phyloP scores from a whole-genome alignment of 306 rosid genomes.

The Gillenia trifoliata region DNA sequence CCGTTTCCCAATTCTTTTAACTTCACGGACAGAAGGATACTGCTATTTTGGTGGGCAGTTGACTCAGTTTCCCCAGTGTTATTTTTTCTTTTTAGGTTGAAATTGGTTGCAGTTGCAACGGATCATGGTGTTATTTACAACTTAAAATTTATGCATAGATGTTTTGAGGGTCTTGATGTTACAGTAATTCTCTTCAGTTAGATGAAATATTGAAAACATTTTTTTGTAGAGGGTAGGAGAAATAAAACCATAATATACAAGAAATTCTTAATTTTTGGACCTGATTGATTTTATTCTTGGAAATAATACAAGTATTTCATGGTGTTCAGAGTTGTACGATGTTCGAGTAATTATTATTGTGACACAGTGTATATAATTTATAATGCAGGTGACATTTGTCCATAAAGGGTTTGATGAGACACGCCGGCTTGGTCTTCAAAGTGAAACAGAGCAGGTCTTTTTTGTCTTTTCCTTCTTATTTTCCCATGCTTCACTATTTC shows the following conservation, averaged over 20 bases:
- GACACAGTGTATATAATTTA: slow-evolving; percentile 4
- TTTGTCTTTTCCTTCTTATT: not conserved
- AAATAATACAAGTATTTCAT: not conserved
- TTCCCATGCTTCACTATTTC: slow-evolving; percentile 5
- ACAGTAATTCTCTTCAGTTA: not conserved
- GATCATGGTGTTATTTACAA: not conserved
- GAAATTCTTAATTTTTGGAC: not conserved
- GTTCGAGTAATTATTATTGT: slow-evolving; percentile 10
- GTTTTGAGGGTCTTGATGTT: not conserved
- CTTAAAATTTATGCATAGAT: not conserved
- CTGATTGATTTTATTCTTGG: not conserved
- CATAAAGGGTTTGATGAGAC: slow-evolving; percentile 98
- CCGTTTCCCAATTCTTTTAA: not conserved
- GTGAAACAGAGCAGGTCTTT: slow-evolving; percentile 89
- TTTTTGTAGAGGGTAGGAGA: not conserved
- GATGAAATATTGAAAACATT: not conserved
- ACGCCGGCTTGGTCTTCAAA: slow-evolving; percentile 84
- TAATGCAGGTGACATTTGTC: slow-evolving; percentile 71
- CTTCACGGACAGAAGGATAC: not conserved
- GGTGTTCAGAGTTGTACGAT: not conserved
- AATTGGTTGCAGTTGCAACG: not conserved
- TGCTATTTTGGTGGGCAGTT: not conserved
- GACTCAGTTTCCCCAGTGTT: not conserved
- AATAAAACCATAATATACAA: not conserved
- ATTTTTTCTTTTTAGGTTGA: not conserved